These are phyloP conservation scores for Cicer cuneatum DNA, from an alignment of 306 rosid genomes.

Conservation along the genomic window DNA sequence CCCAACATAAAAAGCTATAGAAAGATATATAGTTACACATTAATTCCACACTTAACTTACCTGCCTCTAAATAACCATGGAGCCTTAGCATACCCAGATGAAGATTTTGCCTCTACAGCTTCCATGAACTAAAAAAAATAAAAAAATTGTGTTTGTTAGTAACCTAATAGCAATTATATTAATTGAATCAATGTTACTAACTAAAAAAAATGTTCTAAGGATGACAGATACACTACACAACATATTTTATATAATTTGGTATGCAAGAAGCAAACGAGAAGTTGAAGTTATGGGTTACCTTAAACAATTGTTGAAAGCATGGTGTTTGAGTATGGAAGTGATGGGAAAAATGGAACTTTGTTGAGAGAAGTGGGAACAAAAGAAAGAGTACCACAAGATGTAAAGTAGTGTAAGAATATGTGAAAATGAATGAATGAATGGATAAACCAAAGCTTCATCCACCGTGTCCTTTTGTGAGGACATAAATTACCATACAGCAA, in stretches of 20 bases:
- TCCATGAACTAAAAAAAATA: slow-evolving; percentile 50
- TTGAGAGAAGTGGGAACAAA: background rate
- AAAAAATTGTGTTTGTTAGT: background rate
- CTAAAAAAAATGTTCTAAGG: background rate
- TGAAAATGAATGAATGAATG: slow-evolving; percentile 12
- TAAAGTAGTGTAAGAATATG: background rate
- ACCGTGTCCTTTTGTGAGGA: slow-evolving; percentile 14
- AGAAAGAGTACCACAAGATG: background rate
- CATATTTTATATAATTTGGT: background rate
- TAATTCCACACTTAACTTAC: slow-evolving; percentile 38
- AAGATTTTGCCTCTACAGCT: slow-evolving; percentile 50
- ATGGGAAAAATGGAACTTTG: background rate
- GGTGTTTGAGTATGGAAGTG: background rate
- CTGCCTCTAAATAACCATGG: slow-evolving; percentile 93
- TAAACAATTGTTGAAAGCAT: background rate
- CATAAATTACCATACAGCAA: slow-evolving; percentile 16
- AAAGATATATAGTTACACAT: background rate
- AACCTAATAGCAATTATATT: background rate
- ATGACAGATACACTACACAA: background rate
- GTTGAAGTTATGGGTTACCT: slow-evolving; percentile 20
- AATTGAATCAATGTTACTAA: background rate
- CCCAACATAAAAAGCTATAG: background rate
- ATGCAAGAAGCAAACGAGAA: slow-evolving; percentile 33
- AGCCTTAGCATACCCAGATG: slow-evolving; percentile 75
- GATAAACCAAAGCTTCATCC: slow-evolving; percentile 32